phyloP scores from a whole-genome alignment of 345 rosid species.

The Populus alba region DNA sequence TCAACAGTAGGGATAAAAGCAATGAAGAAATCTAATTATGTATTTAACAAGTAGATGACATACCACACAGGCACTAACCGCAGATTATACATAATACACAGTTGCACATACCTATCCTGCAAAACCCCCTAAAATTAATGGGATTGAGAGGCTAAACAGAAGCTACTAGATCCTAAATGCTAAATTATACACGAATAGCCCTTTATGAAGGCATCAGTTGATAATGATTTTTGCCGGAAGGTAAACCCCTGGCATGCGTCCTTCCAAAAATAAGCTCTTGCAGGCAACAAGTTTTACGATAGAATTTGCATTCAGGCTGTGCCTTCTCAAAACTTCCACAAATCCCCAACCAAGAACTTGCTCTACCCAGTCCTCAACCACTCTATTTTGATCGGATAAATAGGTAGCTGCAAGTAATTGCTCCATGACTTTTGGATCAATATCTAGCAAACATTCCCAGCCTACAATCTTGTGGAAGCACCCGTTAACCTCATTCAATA shows the following conservation, averaged over 20 bases:
- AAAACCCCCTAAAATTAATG: conserved; percentile 21
- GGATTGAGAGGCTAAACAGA: conserved; percentile 22
- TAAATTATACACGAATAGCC: conserved; percentile 18
- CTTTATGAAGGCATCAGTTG: conserved; percentile 15
- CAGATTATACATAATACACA: conserved; percentile 19
- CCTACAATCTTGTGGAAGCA: conserved; percentile 42
- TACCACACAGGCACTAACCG: conserved; percentile 3
- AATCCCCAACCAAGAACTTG: conserved; percentile 46
- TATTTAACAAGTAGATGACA: neutral
- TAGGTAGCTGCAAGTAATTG: conserved; percentile 53
- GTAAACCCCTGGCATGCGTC: conserved; percentile 29
- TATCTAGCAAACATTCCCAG: conserved; percentile 39
- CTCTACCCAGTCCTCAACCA: conserved; percentile 52
- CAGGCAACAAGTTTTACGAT: conserved; percentile 41
- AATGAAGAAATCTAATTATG: neutral
- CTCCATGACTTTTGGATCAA: conserved; percentile 44
- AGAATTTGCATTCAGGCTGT: conserved; percentile 16
- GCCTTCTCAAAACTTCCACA: conserved; percentile 35
- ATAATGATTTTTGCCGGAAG: conserved; percentile 44
- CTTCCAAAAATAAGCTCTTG: conserved; percentile 30
- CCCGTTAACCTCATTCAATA: conserved; percentile 23
- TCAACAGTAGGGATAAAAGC: neutral
- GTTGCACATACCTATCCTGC: conserved; percentile 7
- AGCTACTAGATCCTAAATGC: conserved; percentile 14
- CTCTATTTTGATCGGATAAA: conserved; percentile 35